Evolutionary conservation across 2,329 filamentous ascomycete species (phyloP), one percentile per base, ranked within the genome.

Genomic region (Colletotrichum caudatum): DNA sequence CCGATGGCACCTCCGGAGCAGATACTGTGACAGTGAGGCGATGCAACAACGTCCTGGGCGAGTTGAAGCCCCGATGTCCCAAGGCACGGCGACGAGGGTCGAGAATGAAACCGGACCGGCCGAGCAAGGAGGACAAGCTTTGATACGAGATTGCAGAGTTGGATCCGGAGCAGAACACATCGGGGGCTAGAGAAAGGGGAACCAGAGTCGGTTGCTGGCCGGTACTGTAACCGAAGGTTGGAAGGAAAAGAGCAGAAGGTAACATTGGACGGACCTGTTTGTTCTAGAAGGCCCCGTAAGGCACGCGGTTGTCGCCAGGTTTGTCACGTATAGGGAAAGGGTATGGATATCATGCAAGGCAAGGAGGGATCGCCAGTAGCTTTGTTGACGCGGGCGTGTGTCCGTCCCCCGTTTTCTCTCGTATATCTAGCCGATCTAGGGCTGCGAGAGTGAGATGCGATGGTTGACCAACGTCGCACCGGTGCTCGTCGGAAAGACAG

Each of bases 61-160:
- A 26, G 26, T 53, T 7, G 6, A 53, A 18, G 50, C 14, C 23
- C 23, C 12, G 23, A 51, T 29, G 11, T 23, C 2, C 23, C 41
- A 20, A 44, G 23, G 48, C 2, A 37, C 29, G 35, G 35, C 11
- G 23, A 51, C 12, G 23, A 51, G 11, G 48, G 23, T 23, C 16
- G 23, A 7, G 46, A n/a, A 14, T 50, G 50, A 23, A 26, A 29
- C 50, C 23, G 9, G 23, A 14, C 20, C 26, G 26, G 23, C 3
- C 51, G 29, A 35, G 16, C 11, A 29, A 20, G 29, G 51, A 35
- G 23, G 48, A 14, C 2, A 9, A 2, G 16, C 5, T 29, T 33
- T 18, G 39, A 63, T 39, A 50, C 50, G 65, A 63, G 58, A 68
- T 68, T 68, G 50, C 65, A 63, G 41, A 57, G 65, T 68, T 33